A percentile compares a stretch with the other conserved stretches of the same genome.
phyloP scores from a whole-genome alignment of 352 stramenopile species.

The Pythium vanterpoolii region DNA sequence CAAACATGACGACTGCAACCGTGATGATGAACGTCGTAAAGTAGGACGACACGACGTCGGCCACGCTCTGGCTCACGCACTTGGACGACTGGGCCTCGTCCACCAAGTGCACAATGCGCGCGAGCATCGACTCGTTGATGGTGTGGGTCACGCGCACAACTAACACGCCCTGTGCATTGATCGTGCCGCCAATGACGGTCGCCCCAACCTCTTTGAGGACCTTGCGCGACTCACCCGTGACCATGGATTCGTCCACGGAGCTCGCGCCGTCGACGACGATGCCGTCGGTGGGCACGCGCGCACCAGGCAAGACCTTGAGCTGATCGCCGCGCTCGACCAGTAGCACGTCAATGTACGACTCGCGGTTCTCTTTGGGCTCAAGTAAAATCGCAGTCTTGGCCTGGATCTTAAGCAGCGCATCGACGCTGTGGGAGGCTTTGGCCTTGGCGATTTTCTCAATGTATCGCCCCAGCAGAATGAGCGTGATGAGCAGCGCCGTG shows the following conservation, averaged over 20 bases:
- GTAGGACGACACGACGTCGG: slow-evolving; percentile 60
- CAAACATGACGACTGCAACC: slow-evolving; percentile 55
- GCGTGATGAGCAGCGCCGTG: slow-evolving; percentile 57
- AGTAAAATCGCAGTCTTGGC: slow-evolving; percentile 89
- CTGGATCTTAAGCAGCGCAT: slow-evolving; percentile 64
- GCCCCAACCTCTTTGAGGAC: slow-evolving; percentile 58
- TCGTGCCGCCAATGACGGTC: slow-evolving; percentile 64
- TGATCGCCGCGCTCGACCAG: slow-evolving; percentile 71
- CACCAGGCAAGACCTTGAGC: slow-evolving; percentile 64
- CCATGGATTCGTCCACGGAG: slow-evolving; percentile 75
- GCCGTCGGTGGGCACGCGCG: slow-evolving; percentile 68
- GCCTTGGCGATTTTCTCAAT: slow-evolving; percentile 74
- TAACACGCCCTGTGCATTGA: slow-evolving; percentile 68
- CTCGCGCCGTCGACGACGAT: slow-evolving; percentile 62
- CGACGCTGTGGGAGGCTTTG: slow-evolving; percentile 63
- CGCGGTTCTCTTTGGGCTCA: slow-evolving; percentile 38
- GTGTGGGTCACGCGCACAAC: slow-evolving; percentile 68
- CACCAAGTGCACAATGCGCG: slow-evolving; percentile 68
- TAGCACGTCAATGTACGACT: slow-evolving; percentile 72
- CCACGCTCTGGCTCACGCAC: slow-evolving; percentile 56
- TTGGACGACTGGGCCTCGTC: slow-evolving; percentile 71
- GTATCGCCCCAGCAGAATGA: slow-evolving; percentile 73
- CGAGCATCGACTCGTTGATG: slow-evolving; percentile 73
- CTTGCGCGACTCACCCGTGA: slow-evolving; percentile 68
- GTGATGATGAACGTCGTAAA: slow-evolving; percentile 78